Conservation (phyloP, 495 filamentous ascomycete genomes). For the Niebla homalea region DNA sequence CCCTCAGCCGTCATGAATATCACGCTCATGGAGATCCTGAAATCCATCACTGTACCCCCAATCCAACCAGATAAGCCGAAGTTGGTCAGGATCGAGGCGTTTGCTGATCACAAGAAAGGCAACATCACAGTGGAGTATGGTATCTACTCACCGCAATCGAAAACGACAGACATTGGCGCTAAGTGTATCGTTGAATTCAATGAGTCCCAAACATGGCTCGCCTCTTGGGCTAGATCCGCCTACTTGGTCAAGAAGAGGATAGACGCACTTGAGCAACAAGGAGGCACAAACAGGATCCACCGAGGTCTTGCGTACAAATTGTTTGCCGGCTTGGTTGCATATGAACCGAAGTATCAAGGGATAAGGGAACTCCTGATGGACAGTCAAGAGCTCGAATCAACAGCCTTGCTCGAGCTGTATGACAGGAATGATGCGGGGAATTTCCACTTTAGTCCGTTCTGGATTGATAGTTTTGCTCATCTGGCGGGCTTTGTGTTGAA, state of each 20-base stretch:
- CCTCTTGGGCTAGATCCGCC: slow-evolving; percentile 34
- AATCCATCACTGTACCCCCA: too few species aligned
- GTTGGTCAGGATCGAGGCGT: background rate
- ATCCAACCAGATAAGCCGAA: background rate
- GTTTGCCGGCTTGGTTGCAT: slow-evolving; percentile 50
- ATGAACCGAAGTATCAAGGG: slow-evolving; percentile 43
- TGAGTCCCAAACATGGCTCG: slow-evolving; percentile 14
- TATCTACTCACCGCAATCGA: too few species aligned
- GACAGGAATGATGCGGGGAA: slow-evolving; percentile 42
- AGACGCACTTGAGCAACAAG: slow-evolving; percentile 25
- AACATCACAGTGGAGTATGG: too few species aligned
- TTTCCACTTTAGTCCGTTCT: slow-evolving; percentile 31
- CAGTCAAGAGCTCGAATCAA: slow-evolving; percentile 18
- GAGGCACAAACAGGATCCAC: slow-evolving; percentile 25
- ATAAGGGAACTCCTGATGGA: slow-evolving; percentile 30
- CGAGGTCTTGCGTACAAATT: slow-evolving; percentile 56
- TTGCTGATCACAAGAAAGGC: too few species aligned
- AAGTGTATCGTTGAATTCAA: slow-evolving; percentile 5
- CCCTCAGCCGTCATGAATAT: slow-evolving; percentile 45
- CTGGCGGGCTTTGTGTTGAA: slow-evolving; percentile 55
- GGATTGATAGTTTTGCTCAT: slow-evolving; percentile 48
- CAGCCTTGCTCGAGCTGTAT: slow-evolving; percentile 17
- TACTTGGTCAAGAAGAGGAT: slow-evolving; percentile 35
- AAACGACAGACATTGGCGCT: background rate
- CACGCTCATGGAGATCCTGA: slow-evolving; percentile 42